Conservation (phyloP, 2,329 filamentous ascomycete species). For the Aspergillus bombycis region DNA sequence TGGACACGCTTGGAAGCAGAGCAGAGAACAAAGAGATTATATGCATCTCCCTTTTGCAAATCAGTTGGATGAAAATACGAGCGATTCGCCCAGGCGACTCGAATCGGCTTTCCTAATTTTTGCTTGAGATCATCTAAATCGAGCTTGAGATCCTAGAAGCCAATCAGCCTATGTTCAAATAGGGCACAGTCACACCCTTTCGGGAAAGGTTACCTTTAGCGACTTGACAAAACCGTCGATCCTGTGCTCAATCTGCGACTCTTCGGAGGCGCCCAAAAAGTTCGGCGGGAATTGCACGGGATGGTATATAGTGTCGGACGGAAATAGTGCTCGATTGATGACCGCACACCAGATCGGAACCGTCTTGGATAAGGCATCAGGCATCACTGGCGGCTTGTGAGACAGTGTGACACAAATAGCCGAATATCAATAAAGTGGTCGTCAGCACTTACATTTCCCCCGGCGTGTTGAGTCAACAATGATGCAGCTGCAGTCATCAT, state of each 20-base stretch:
- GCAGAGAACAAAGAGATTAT: constrained; percentile 77
- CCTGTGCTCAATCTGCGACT: constrained; percentile 72
- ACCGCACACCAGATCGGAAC: constrained; percentile 92
- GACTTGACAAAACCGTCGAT: constrained; percentile 60
- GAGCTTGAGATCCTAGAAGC: constrained; percentile 61
- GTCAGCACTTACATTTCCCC: constrained; percentile 69
- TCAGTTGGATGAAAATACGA: constrained; percentile 58
- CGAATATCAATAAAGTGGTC: neutral
- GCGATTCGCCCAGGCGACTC: constrained; percentile 79
- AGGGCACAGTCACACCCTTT: neutral
- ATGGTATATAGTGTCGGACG: constrained; percentile 53
- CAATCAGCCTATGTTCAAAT: constrained; percentile 11
- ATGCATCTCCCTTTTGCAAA: constrained; percentile 53
- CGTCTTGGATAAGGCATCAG: constrained; percentile 91
- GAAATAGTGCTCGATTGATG: constrained; percentile 78
- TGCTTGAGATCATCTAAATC: constrained; percentile 58
- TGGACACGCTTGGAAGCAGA: constrained; percentile 76
- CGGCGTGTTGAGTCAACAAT: constrained; percentile 91
- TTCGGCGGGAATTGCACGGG: constrained; percentile 71
- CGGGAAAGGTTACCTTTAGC: constrained; percentile 44
- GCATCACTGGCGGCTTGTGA: constrained; percentile 65
- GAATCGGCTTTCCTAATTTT: constrained; percentile 70
- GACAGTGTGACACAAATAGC: constrained; percentile 16
- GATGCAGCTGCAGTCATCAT: constrained; percentile 53
- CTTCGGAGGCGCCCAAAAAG: constrained; percentile 73